A percentile compares a stretch with the other conserved stretches of the same genome.
phyloP scores from a whole-genome alignment of 208 protist species.

The Paratrypanosoma confusum region DNA sequence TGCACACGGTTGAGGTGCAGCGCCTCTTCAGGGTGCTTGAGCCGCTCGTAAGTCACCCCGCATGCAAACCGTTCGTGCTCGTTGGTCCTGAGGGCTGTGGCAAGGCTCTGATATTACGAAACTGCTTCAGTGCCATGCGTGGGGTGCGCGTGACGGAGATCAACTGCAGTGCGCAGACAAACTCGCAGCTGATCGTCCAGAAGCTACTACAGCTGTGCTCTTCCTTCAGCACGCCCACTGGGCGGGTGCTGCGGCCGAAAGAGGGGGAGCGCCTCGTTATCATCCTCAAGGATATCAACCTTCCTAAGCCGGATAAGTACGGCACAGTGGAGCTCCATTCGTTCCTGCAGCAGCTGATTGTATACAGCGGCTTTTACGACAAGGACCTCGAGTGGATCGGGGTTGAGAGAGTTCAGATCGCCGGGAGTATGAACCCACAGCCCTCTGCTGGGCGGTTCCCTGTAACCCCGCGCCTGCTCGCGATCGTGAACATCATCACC shows the following conservation, averaged over 20 bases:
- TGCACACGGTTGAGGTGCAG: constrained; percentile 91
- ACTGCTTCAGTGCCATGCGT: constrained; percentile 48
- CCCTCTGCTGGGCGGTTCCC: constrained; percentile 86
- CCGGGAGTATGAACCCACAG: constrained; percentile 90
- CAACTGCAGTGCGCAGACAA: constrained; percentile 95
- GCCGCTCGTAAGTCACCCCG: constrained; percentile 67
- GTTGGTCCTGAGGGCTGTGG: constrained; percentile 95
- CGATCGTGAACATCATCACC: constrained; percentile 84
- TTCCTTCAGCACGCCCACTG: constrained; percentile 69
- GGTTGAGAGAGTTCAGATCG: constrained; percentile 90
- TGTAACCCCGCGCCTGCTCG: constrained; percentile 91
- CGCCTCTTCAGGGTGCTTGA: constrained; percentile 59
- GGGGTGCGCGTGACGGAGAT: constrained; percentile 68
- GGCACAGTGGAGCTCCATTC: constrained; percentile 95
- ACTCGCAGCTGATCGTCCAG: constrained; percentile 87
- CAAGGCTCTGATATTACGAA: constrained; percentile 84
- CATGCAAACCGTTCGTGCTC: constrained; percentile 88
- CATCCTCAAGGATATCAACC: constrained; percentile 94
- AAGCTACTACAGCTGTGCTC: constrained; percentile 91
- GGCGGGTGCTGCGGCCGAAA: constrained; percentile 89
- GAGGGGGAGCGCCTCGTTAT: constrained; percentile 90
- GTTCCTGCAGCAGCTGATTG: constrained; percentile 96
- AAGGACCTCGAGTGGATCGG: constrained; percentile 93
- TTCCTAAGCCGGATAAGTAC: constrained; percentile 97
- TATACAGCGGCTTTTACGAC: constrained; percentile 96